These are phyloP conservation scores for Orbilia oligospora DNA, from an alignment of 2,329 filamentous ascomycete genomes.

Conservation along the genomic window DNA sequence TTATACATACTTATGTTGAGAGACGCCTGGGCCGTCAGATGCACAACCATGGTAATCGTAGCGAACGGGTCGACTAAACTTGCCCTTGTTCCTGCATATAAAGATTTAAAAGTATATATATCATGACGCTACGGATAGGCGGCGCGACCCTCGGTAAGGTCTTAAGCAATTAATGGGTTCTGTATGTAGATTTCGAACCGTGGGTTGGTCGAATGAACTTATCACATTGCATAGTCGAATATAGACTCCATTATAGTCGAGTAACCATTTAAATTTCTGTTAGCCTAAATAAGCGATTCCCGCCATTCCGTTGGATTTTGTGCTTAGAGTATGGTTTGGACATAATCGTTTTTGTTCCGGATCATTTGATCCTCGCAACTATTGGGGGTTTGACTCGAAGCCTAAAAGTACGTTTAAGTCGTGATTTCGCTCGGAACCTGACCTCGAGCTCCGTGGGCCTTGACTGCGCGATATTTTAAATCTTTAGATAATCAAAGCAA, in stretches of 20 bases:
- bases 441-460: not conserved
- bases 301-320: slow-evolving; percentile 8
- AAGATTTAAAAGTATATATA: no score
- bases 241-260: not conserved
- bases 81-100: no score
- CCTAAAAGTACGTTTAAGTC: slow-evolving; percentile 1
- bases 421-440: not conserved
- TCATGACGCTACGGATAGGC: no score
- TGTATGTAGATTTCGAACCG: no score
- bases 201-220: no score
- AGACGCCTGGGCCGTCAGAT: no score
- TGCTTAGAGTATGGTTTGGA: not conserved
- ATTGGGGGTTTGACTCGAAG: not conserved
- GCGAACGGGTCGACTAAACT: no score
- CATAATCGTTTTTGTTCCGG: not conserved
- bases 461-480: not conserved
- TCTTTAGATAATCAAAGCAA: not conserved
- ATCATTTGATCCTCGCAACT: not conserved
- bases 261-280: not conserved
- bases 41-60: not conserved
- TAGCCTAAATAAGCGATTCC: slow-evolving; percentile 6
- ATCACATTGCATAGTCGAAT: no score
- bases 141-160: no score
- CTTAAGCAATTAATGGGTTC: no score
- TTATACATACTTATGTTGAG: slow-evolving; percentile 17